These are phyloP conservation scores for Penicillium nucicola DNA, from an alignment of 495 filamentous ascomycete genomes.

Conservation along the genomic window DNA sequence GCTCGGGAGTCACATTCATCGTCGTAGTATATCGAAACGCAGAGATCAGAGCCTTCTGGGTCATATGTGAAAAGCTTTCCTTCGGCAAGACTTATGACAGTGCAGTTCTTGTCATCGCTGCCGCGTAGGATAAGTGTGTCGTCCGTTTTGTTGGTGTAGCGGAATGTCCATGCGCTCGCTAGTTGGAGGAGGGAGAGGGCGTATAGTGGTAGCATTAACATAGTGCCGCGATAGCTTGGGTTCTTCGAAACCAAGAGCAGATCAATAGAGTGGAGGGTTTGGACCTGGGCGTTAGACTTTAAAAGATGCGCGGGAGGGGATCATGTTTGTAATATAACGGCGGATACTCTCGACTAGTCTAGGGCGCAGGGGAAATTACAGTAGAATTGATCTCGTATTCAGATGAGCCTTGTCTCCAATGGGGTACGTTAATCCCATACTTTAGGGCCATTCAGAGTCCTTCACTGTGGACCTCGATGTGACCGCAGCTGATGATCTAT, in stretches of 20 bases:
- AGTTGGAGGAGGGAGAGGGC: neutral
- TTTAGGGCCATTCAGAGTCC: slow-evolving; percentile 1
- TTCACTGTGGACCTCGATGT: neutral
- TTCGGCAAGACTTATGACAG: slow-evolving; percentile 4
- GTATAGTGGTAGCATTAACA: neutral
- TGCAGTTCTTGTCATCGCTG: slow-evolving; percentile 4
- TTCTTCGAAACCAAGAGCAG: neutral
- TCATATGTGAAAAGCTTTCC: slow-evolving; percentile 15
- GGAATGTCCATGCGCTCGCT: slow-evolving; percentile 18
- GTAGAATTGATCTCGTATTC: slow-evolving; percentile 11
- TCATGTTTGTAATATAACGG: neutral
- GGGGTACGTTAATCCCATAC: neutral
- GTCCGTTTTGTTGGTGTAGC: slow-evolving; percentile 12
- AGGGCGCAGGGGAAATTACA: neutral
- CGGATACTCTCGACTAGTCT: neutral
- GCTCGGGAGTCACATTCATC: slow-evolving; percentile 1
- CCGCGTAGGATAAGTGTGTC: slow-evolving; percentile 10
- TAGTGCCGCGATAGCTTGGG: neutral
- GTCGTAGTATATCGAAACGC: slow-evolving; percentile 21
- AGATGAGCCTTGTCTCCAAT: slow-evolving; percentile 1
- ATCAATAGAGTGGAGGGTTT: neutral
- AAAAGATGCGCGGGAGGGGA: neutral
- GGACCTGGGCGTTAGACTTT: neutral
- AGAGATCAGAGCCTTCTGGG: slow-evolving; percentile 10
- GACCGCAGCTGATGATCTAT: slow-evolving; percentile 2